Conservation (phyloP, 1,139 yeast genomes). For the Geotrichum candidum region DNA sequence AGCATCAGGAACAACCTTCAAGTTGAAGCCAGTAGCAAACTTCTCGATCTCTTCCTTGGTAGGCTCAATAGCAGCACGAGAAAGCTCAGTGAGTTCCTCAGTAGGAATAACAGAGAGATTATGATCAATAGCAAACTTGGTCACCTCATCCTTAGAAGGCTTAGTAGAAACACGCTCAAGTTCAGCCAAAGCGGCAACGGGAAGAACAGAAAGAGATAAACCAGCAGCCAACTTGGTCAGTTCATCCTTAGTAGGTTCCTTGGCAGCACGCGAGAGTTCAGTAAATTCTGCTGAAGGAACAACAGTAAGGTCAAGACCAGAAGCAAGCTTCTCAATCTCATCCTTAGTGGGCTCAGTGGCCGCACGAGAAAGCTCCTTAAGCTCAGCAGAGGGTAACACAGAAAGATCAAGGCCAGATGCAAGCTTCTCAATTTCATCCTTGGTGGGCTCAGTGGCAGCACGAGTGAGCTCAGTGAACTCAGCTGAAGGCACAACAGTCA, state of each 20-base stretch:
- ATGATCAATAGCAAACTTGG: conserved; percentile 21
- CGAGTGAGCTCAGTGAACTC: conserved; percentile 11
- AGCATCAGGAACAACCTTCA: conserved; percentile 24
- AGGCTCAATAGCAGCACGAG: conserved; percentile 15
- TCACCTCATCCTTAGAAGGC: conserved; percentile 5
- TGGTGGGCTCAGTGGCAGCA: conserved; percentile 24
- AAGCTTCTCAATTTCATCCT: conserved; percentile 23
- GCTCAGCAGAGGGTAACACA: conserved; percentile 34
- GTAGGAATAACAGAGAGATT: conserved; percentile 26
- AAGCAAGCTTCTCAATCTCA: conserved; percentile 10
- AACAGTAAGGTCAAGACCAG: conserved; percentile 5
- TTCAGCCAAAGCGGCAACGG: conserved; percentile 20
- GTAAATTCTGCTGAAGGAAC: conserved; percentile 14
- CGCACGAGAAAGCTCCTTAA: conserved; percentile 21
- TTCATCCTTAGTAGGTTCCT: conserved; percentile 6
- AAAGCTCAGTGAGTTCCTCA: conserved; percentile 11
- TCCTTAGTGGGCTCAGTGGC: conserved; percentile 20
- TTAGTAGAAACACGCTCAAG: conserved; percentile 13
- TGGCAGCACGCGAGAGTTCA: conserved; percentile 3
- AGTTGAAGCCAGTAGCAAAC: conserved; percentile 9
- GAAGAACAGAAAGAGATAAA: conserved; percentile 31
- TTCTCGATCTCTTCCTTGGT: conserved; percentile 22
- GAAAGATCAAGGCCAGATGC: background rate
- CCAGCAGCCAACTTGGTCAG: background rate
- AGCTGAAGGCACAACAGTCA: conserved; percentile 25